Conservation (phyloP, 306 rosid species). For the Datisca glomerata region DNA sequence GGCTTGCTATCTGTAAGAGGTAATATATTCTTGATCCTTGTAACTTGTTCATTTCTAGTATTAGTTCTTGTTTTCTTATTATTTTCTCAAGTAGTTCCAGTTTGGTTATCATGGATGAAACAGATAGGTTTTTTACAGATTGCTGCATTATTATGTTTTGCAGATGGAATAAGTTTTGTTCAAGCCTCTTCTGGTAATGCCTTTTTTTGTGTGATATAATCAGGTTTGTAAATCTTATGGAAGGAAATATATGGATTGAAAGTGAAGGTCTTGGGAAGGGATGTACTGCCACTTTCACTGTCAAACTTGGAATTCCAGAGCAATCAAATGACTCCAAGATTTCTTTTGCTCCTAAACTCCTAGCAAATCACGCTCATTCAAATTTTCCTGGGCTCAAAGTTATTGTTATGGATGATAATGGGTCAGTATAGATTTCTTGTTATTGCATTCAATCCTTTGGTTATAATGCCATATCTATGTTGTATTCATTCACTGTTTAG, state of each 20-base stretch:
- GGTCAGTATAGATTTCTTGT: slow-evolving; percentile 51
- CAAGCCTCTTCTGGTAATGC: slow-evolving; percentile 4
- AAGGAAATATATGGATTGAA: slow-evolving; percentile 91
- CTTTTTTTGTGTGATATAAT: slow-evolving; percentile 17
- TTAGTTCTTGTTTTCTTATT: neutral
- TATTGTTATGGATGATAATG: slow-evolving; percentile 86
- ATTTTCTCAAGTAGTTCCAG: neutral
- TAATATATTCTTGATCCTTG: slow-evolving; percentile 18
- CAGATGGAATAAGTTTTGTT: too few relatives aligned
- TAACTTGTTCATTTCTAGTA: slow-evolving; percentile 5
- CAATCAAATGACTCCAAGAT: slow-evolving; percentile 50
- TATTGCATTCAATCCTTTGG: slow-evolving; percentile 1
- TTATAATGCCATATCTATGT: neutral
- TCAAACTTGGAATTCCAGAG: slow-evolving; percentile 76
- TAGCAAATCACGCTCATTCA: slow-evolving; percentile 36
- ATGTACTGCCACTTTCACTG: slow-evolving; percentile 62
- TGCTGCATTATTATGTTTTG: too few relatives aligned
- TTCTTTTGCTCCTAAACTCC: slow-evolving; percentile 34
- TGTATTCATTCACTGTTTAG: too few relatives aligned
- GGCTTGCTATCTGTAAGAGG: slow-evolving; percentile 92
- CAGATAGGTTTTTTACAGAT: too few relatives aligned
- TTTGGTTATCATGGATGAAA: neutral
- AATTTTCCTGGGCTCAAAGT: slow-evolving; percentile 69
- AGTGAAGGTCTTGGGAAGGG: slow-evolving; percentile 95
- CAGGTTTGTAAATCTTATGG: slow-evolving; percentile 98